These are phyloP conservation scores for Cinnamomum chago DNA, from an alignment of 164 flowering plant genomes.

Conservation along the genomic window DNA sequence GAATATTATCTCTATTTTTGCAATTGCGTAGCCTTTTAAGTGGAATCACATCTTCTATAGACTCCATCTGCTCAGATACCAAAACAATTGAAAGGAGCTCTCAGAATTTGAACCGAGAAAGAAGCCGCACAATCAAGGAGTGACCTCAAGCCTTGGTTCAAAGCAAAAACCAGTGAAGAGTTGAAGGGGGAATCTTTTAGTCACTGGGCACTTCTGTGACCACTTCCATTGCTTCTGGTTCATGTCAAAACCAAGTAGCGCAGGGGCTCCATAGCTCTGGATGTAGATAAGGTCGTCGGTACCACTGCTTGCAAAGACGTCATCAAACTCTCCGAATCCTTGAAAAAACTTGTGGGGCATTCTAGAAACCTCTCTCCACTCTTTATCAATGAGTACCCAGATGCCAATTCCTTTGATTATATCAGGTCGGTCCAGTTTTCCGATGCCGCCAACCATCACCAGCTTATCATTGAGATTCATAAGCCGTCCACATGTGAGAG, in stretches of 20 bases:
- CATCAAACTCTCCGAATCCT: slow-evolving; percentile 95
- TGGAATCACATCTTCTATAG: background rate
- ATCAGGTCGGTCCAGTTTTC: slow-evolving; percentile 71
- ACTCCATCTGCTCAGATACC: background rate
- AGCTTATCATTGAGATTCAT: slow-evolving; percentile 81
- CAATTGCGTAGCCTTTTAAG: background rate
- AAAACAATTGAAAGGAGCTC: background rate
- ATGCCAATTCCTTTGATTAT: slow-evolving; percentile 91
- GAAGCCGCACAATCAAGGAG: slow-evolving; percentile 30
- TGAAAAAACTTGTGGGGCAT: slow-evolving; percentile 91
- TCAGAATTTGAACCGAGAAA: background rate
- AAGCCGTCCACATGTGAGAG: slow-evolving; percentile 86
- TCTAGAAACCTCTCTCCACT: slow-evolving; percentile 72
- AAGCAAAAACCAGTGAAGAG: slow-evolving; percentile 95
- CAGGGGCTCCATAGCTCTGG: slow-evolving; percentile 86
- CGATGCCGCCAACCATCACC: slow-evolving; percentile 95
- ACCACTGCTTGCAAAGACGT: slow-evolving; percentile 88
- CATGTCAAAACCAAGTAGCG: slow-evolving; percentile 69
- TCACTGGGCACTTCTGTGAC: slow-evolving; percentile 85
- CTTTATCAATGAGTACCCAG: slow-evolving; percentile 66
- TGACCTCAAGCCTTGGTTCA: slow-evolving; percentile 77
- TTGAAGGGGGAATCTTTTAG: slow-evolving; percentile 86
- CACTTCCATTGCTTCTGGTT: slow-evolving; percentile 75
- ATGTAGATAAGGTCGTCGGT: slow-evolving; percentile 69
- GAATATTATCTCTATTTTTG: background rate